Evolutionary conservation across 306 rosid genomes (phyloP).

Genomic region (Mimosa pudica): DNA sequence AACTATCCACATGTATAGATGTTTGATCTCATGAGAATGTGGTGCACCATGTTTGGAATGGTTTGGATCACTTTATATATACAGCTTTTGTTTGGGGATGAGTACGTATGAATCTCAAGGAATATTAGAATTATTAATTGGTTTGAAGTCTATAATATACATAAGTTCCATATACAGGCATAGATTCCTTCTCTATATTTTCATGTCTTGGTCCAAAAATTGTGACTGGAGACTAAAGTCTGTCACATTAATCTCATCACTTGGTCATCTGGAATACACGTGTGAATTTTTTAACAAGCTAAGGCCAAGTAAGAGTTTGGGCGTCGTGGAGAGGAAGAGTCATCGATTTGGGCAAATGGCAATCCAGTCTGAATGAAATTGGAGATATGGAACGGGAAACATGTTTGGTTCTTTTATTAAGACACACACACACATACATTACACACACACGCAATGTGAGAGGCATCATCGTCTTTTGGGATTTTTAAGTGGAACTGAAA

Average conservation of each 20-base stretch:
- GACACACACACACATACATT: too few relatives aligned
- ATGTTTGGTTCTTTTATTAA: too few relatives aligned
- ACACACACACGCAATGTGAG: too few relatives aligned
- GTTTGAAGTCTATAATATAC: neutral
- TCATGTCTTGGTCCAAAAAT: neutral
- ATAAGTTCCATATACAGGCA: neutral
- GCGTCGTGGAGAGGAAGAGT: neutral
- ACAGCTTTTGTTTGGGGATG: neutral
- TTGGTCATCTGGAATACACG: neutral
- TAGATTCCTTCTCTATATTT: neutral
- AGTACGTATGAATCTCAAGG: neutral
- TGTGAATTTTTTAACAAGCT: neutral
- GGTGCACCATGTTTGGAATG: neutral
- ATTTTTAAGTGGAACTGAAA: too few relatives aligned
- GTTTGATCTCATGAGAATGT: neutral
- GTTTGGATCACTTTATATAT: neutral
- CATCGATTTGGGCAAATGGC: neutral
- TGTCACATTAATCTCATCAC: neutral
- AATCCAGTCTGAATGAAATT: too few relatives aligned
- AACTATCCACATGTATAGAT: neutral
- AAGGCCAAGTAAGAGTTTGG: neutral
- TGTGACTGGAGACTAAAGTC: neutral
- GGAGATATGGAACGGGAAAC: too few relatives aligned
- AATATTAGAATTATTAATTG: neutral
- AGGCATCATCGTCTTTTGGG: too few relatives aligned